These are phyloP conservation scores for Eucalyptus decipiens DNA, from an alignment of 345 rosid genomes.

Conservation along the genomic window DNA sequence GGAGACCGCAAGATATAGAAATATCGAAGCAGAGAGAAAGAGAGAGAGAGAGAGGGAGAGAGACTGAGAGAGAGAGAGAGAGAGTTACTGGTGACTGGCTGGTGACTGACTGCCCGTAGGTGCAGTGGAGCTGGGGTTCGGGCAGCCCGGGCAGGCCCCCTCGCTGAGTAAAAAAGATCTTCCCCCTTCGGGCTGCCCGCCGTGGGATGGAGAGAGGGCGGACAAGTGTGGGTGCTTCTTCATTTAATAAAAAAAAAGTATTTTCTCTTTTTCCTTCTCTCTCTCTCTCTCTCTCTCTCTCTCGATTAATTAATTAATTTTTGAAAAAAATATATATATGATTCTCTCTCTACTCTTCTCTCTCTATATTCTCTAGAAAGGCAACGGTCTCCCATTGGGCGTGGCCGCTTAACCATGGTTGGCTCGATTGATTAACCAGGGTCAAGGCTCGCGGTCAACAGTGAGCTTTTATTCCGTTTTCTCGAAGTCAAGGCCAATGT, in stretches of 20 bases:
- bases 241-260: neutral
- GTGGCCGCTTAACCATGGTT: neutral
- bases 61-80: conserved; percentile 1
- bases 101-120: conserved; percentile 4
- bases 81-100: neutral
- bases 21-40: neutral
- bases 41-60: neutral
- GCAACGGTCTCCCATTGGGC: neutral
- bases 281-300: neutral
- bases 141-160: conserved; percentile 8
- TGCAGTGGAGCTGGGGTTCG: neutral
- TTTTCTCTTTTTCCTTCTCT: neutral
- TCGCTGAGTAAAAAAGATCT: neutral
- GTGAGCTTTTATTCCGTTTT: neutral
- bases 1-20: conserved; percentile 17
- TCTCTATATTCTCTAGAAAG: neutral
- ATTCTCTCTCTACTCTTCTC: neutral
- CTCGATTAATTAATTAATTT: neutral
- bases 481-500: neutral
- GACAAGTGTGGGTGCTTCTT: neutral
- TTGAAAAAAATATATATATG: neutral
- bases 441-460: neutral
- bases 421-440: neutral
- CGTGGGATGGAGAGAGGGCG: neutral
- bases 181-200: neutral